phyloP scores from a whole-genome alignment of 2,329 filamentous ascomycete species.

The Sphaerostilbella broomeana region DNA sequence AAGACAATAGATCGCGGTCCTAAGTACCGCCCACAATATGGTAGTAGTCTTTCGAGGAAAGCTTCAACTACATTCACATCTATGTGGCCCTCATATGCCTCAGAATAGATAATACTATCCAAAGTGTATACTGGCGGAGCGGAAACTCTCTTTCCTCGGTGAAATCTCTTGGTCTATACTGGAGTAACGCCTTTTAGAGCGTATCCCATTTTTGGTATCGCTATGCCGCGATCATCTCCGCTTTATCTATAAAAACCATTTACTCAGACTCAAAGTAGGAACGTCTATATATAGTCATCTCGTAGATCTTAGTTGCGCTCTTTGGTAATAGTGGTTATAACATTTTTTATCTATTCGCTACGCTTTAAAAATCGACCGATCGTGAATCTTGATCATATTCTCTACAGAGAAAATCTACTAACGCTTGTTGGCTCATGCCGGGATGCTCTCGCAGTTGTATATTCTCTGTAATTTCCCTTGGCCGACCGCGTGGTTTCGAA shows the following conservation, averaged over 20 bases:
- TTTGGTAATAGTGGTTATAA: slow-evolving; percentile 10
- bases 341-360: slow-evolving; percentile 12
- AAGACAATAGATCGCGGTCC: slow-evolving; percentile 17
- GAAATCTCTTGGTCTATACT: neutral
- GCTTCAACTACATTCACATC: neutral
- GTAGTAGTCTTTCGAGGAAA: neutral
- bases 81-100: neutral
- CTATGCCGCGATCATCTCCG: slow-evolving; percentile 14
- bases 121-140: neutral
- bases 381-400: slow-evolving; percentile 11
- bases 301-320: slow-evolving; percentile 23
- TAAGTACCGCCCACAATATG: too few species aligned
- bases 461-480: slow-evolving; percentile 15
- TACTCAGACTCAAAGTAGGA: slow-evolving; percentile 12
- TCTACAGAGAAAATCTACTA: slow-evolving; percentile 10
- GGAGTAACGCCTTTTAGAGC: slow-evolving; percentile 12
- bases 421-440: slow-evolving; percentile 12
- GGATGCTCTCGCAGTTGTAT: slow-evolving; percentile 12
- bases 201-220: slow-evolving; percentile 14
- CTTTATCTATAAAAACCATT: slow-evolving; percentile 16
- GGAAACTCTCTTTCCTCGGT: neutral
- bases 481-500: slow-evolving; percentile 10
- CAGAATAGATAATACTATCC: neutral
- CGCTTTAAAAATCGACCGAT: slow-evolving; percentile 10
- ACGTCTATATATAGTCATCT: slow-evolving; percentile 16